Evolutionary conservation across 306 rosid genomes (phyloP).

Genomic region (Datisca glomerata): DNA sequence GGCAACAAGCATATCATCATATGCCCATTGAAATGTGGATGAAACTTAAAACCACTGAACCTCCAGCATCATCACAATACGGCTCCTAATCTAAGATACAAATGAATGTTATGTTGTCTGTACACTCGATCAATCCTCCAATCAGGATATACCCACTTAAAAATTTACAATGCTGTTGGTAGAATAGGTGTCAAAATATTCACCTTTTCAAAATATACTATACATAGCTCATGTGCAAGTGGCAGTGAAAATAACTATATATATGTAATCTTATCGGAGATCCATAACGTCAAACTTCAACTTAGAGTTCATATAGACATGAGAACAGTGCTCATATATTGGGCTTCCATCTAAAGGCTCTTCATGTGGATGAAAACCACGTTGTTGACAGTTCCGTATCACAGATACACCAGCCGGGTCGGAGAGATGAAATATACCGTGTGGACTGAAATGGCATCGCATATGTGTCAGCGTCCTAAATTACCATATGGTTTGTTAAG

Average conservation of each 20-base stretch:
- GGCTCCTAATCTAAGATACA: too few relatives aligned
- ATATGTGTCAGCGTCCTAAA: too few relatives aligned
- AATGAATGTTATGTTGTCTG: too few relatives aligned
- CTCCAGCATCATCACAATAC: too few relatives aligned
- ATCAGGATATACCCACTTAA: too few relatives aligned
- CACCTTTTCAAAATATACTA: neutral
- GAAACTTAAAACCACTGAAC: too few relatives aligned
- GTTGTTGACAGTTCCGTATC: slow-evolving; percentile 77
- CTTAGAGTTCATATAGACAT: slow-evolving; percentile 73
- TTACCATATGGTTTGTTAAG: too few relatives aligned
- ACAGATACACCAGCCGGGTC: slow-evolving; percentile 88
- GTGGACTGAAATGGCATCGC: slow-evolving; percentile 62
- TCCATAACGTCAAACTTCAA: slow-evolving; percentile 63
- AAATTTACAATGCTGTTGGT: slow-evolving; percentile 4
- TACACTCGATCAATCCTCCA: too few relatives aligned
- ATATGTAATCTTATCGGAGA: slow-evolving; percentile 48
- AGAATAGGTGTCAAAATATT: neutral
- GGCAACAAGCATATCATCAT: too few relatives aligned
- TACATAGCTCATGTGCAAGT: neutral
- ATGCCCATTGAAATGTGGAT: too few relatives aligned
- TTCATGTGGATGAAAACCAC: slow-evolving; percentile 98
- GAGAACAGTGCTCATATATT: slow-evolving; percentile 95
- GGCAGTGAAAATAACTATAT: too few relatives aligned
- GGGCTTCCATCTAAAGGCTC: slow-evolving; percentile 81
- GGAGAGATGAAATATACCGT: slow-evolving; percentile 92